These are phyloP conservation scores for Eleusine coracana DNA, from an alignment of 176 grass and related monocot species.

Conservation along the genomic window DNA sequence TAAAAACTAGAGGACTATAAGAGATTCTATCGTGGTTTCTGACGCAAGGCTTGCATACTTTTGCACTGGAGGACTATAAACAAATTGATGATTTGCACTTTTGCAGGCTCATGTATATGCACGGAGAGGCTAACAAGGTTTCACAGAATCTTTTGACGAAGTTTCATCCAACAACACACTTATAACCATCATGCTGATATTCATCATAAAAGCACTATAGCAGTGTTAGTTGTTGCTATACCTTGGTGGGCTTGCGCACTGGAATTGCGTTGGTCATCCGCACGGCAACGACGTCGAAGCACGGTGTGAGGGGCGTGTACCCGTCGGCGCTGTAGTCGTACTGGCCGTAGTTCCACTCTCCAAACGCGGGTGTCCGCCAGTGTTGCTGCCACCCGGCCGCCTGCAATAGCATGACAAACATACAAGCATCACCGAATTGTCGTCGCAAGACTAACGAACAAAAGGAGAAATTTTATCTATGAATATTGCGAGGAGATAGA, in stretches of 20 bases:
- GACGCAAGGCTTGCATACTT: too few species aligned
- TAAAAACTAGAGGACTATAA: too few species aligned
- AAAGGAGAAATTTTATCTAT: neutral
- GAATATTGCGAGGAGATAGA: neutral
- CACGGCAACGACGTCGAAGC: neutral
- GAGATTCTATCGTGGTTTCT: too few species aligned
- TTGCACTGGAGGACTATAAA: too few species aligned
- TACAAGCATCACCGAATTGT: neutral
- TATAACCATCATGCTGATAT: too few species aligned
- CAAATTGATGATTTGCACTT: too few species aligned
- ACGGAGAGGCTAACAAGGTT: too few species aligned
- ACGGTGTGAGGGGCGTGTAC: neutral
- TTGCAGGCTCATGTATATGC: too few species aligned
- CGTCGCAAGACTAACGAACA: neutral
- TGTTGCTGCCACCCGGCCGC: neutral
- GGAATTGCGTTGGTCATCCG: neutral
- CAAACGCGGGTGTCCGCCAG: slow-evolving; percentile 26
- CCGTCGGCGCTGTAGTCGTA: neutral
- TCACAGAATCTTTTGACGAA: too few species aligned
- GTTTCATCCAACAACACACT: too few species aligned
- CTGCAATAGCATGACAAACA: neutral
- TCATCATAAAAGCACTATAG: too few species aligned
- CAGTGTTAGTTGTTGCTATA: neutral
- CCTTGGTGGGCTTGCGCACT: neutral
- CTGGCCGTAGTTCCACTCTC: slow-evolving; percentile 15